Evolutionary conservation across 176 grass and related monocot species (phyloP).

Genomic region (Oropetium thomaeum): DNA sequence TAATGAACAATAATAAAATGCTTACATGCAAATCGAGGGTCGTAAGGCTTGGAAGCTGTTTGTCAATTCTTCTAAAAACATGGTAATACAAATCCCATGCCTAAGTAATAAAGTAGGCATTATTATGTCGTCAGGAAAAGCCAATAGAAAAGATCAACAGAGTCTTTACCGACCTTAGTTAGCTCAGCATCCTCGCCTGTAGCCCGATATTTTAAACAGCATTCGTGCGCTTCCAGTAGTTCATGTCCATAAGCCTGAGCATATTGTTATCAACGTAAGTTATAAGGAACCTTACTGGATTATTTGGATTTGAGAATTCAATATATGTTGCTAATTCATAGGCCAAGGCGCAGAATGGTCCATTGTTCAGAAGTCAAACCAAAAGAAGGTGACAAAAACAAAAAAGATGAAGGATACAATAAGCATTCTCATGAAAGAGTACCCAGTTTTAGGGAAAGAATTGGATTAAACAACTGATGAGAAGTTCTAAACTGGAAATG

Average conservation of each 20-base stretch:
- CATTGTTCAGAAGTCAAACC: conserved; percentile 15
- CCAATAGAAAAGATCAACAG: conserved; percentile 7
- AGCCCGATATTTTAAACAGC: conserved; percentile 73
- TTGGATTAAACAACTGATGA: conserved; percentile 8
- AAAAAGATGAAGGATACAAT: conserved; percentile 22
- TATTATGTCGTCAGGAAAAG: conserved; percentile 9
- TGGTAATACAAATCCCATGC: conserved; percentile 99
- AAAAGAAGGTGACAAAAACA: conserved; percentile 18
- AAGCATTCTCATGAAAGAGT: conserved; percentile 22
- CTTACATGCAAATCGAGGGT: conserved; percentile 90
- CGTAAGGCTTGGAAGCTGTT: conserved; percentile 97
- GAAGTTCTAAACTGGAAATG: background rate
- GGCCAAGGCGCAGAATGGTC: conserved; percentile 9
- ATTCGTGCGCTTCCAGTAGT: conserved; percentile 92
- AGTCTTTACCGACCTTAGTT: conserved; percentile 67
- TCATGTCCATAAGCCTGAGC: conserved; percentile 86
- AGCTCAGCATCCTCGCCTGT: conserved; percentile 92
- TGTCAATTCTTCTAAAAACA: conserved; percentile 99
- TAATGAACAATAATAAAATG: conserved; percentile 25
- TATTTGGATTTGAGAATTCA: background rate
- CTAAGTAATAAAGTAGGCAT: conserved; percentile 43
- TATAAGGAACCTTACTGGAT: background rate
- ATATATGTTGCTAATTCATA: conserved; percentile 20
- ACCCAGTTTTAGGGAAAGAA: background rate
- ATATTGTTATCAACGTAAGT: background rate